A percentile compares a stretch with the other conserved stretches of the same genome.
Conservation (phyloP, 1,284 basidiomycete genomes). For the Calocybe gambosa region DNA sequence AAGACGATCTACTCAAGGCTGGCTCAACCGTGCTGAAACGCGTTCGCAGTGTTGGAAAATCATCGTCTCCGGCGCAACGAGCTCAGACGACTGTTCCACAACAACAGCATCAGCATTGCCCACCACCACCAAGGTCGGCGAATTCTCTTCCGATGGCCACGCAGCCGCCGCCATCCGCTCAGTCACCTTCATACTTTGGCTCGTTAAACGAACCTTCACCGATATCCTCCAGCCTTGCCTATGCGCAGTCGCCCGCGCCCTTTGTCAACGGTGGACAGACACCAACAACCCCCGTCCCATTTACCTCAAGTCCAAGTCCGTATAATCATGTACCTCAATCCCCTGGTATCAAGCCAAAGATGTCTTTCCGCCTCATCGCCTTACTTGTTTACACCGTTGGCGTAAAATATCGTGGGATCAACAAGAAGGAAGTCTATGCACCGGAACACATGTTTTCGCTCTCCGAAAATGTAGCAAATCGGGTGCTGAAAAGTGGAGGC, state of each 20-base stretch:
- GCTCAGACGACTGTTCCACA: background rate
- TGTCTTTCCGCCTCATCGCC: slow-evolving; percentile 69
- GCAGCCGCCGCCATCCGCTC: background rate
- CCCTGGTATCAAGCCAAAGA: slow-evolving; percentile 42
- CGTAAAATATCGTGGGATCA: slow-evolving; percentile 91
- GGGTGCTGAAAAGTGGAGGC: slow-evolving; percentile 42
- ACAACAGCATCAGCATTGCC: background rate
- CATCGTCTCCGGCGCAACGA: slow-evolving; percentile 9
- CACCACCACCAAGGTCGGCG: slow-evolving; percentile 1
- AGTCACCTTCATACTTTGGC: slow-evolving; percentile 1
- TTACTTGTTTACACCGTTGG: slow-evolving; percentile 94
- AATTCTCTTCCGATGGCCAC: slow-evolving; percentile 4
- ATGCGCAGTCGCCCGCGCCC: background rate
- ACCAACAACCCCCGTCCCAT: background rate
- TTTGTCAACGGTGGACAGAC: background rate
- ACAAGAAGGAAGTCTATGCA: slow-evolving; percentile 87
- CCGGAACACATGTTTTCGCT: slow-evolving; percentile 91
- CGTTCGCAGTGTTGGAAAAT: slow-evolving; percentile 20
- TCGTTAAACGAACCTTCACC: background rate
- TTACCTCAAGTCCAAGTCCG: background rate
- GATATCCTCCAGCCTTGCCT: slow-evolving; percentile 1
- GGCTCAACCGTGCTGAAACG: slow-evolving; percentile 19
- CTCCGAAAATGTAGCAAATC: slow-evolving; percentile 77
- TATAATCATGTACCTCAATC: background rate
- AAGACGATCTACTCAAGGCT: slow-evolving; percentile 18